These are phyloP conservation scores for Aegilops bicornis DNA, from an alignment of 176 grass and related monocot species.

Conservation along the genomic window DNA sequence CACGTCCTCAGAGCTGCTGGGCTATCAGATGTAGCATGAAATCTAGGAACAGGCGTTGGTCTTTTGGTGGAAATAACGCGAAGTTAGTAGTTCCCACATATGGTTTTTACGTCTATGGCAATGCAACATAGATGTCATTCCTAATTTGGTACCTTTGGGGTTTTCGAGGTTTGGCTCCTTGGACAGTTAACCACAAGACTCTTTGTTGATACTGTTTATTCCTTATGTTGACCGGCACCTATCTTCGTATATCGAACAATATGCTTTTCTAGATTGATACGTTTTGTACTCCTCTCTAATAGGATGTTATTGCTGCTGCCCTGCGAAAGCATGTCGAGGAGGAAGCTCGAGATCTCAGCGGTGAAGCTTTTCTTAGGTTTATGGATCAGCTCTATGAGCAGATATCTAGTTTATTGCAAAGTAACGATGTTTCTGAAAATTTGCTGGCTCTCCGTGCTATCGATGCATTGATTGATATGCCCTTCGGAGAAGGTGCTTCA, in stretches of 20 bases:
- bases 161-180: constrained; percentile 9
- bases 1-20: not conserved
- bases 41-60: not conserved
- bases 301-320: constrained; percentile 76
- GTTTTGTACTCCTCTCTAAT: constrained; percentile 19
- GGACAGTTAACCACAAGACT: constrained; percentile 4
- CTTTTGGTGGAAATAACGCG: not conserved
- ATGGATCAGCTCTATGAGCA: constrained; percentile 98
- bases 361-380: constrained; percentile 90
- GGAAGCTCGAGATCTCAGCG: constrained; percentile 78
- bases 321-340: constrained; percentile 90
- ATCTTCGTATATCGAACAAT: not conserved
- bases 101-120: not conserved
- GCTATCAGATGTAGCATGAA: not conserved
- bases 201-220: constrained; percentile 5
- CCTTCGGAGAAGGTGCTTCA: constrained; percentile 84
- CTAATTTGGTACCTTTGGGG: not conserved
- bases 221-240: constrained; percentile 11
- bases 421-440: constrained; percentile 72
- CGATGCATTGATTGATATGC: constrained; percentile 85
- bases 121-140: not conserved
- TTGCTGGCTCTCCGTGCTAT: constrained; percentile 81
- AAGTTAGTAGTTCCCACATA: constrained; percentile 3
- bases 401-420: constrained; percentile 71
- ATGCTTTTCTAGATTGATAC: constrained; percentile 10